Conservation (phyloP, 2,329 filamentous ascomycete genomes). For the Calonectria henricotiae region DNA sequence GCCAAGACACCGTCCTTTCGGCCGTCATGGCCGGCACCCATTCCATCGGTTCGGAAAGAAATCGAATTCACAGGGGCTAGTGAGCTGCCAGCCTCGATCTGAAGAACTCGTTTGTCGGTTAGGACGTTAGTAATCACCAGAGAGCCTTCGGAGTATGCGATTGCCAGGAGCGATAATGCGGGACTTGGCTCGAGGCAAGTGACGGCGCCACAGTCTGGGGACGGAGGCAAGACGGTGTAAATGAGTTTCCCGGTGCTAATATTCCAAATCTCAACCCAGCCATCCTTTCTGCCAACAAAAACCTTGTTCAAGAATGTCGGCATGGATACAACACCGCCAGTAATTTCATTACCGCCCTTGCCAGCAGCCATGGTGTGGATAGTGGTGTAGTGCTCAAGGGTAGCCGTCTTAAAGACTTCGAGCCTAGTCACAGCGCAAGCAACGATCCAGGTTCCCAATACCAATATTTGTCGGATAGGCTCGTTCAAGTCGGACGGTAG, state of each 20-base stretch:
- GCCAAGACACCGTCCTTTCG: conserved; percentile 93
- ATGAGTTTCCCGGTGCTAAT: conserved; percentile 92
- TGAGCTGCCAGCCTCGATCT: conserved; percentile 77
- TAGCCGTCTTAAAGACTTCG: conserved; percentile 90
- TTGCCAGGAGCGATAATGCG: conserved; percentile 87
- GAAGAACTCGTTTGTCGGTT: conserved; percentile 81
- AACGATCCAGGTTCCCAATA: conserved; percentile 94
- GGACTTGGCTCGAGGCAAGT: conserved; percentile 89
- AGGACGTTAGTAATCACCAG: conserved; percentile 87
- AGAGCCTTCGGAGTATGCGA: conserved; percentile 87
- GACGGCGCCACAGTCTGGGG: conserved; percentile 82
- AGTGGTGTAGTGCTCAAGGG: conserved; percentile 91
- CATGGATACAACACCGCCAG: conserved; percentile 87
- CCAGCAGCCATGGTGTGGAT: conserved; percentile 74
- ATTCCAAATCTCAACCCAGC: conserved; percentile 97
- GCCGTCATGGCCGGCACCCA: conserved; percentile 91
- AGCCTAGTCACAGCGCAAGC: conserved; percentile 83
- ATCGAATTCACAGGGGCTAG: conserved; percentile 84
- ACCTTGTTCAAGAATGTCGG: conserved; percentile 98
- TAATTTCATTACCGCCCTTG: conserved; percentile 78
- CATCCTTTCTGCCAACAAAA: conserved; percentile 89
- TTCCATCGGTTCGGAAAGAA: conserved; percentile 90
- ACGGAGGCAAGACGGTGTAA: conserved; percentile 88
- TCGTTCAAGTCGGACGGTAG: conserved; percentile 77
- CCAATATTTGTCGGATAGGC: conserved; percentile 82